Evolutionary conservation across 441 rosid species (phyloP).

Genomic region (Jatropha podagrica): DNA sequence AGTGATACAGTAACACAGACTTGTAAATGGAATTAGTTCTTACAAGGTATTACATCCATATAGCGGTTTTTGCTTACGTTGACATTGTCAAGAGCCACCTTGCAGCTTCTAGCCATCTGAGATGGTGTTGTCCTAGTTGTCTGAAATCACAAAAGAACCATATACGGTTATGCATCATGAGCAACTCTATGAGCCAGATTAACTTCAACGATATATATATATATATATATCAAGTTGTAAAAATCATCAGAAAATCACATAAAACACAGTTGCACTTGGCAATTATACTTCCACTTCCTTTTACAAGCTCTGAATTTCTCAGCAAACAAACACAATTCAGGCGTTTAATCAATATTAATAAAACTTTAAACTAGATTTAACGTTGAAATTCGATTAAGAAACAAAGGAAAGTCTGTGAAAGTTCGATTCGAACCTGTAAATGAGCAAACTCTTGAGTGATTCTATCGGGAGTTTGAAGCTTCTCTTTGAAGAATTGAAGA

Average conservation of each 20-base stretch:
- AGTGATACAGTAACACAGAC: not conserved
- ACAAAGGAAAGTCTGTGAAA: not conserved
- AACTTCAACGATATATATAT: too few relatives aligned
- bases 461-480: conserved; percentile 36
- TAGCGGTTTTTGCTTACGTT: conserved; percentile 76
- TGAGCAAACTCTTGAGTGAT: conserved; percentile 53
- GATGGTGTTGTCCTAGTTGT: conserved; percentile 48
- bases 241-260: too few relatives aligned
- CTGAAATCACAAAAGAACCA: conserved; percentile 26
- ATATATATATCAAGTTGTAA: too few relatives aligned
- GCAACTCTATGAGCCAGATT: too few relatives aligned
- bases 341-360: not conserved
- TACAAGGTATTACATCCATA: conserved; percentile 73
- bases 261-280: too few relatives aligned
- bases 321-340: not conserved
- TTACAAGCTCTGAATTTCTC: not conserved
- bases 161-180: too few relatives aligned
- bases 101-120: conserved; percentile 48
- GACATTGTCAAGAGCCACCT: conserved; percentile 53
- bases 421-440: conserved; percentile 48
- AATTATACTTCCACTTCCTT: not conserved
- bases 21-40: not conserved
- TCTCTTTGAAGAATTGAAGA: conserved; percentile 45
- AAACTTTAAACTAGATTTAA: not conserved
- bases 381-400: not conserved